Conservation (phyloP, 164 flowering plant genomes). For the Echeveria elegans region DNA sequence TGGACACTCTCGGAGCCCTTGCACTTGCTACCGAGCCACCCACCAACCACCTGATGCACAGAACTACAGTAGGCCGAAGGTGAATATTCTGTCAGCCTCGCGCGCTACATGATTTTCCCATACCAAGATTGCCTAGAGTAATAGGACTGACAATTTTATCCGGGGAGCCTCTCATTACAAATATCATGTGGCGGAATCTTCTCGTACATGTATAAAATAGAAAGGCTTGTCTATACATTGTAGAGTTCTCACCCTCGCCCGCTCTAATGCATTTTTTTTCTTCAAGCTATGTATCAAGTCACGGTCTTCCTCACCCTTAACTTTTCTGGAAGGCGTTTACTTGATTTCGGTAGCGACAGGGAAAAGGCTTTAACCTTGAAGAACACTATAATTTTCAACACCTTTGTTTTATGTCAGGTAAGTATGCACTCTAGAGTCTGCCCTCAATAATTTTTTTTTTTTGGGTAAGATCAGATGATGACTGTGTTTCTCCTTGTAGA, state of each 20-base stretch:
- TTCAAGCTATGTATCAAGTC: constrained; percentile 60
- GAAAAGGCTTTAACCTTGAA: constrained; percentile 31
- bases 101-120: too few species aligned
- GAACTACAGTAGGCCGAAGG: constrained; percentile 70
- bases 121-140: neutral
- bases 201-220: constrained; percentile 35
- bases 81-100: constrained; percentile 3
- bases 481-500: constrained; percentile 21
- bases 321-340: constrained; percentile 33
- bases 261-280: neutral
- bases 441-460: neutral
- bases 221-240: too few species aligned
- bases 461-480: neutral
- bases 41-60: constrained; percentile 56
- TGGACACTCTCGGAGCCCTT: constrained; percentile 74
- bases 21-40: constrained; percentile 77
- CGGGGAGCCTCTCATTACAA: constrained; percentile 70
- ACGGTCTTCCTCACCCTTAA: constrained; percentile 42
- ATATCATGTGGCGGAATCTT: constrained; percentile 73
- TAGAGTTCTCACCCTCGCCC: neutral
- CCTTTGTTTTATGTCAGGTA: constrained; percentile 65
- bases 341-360: constrained; percentile 22
- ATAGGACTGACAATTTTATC: constrained; percentile 1
- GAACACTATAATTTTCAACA: too few species aligned
- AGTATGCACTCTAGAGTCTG: constrained; percentile 8